Conservation (phyloP, 371 early-diverging fungal genomes). For the Mucor velutinosus region DNA sequence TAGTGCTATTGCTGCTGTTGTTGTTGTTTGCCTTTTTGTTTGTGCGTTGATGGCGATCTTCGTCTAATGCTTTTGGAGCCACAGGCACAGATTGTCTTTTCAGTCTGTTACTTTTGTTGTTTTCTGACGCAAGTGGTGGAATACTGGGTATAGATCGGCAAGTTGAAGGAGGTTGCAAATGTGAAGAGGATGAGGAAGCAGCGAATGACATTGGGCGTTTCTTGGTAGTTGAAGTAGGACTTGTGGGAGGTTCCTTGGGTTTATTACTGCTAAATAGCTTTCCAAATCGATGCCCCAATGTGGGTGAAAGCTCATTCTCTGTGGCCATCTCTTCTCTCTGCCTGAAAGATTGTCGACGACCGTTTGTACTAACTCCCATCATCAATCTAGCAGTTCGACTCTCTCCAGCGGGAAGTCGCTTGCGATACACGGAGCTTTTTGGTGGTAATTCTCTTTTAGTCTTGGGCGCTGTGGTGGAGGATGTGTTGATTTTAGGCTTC, state of each 20-base stretch:
- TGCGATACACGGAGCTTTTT: conserved; percentile 35
- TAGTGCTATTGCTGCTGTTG: not conserved
- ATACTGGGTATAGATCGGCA: conserved; percentile 12
- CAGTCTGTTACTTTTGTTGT: not conserved
- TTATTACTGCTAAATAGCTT: not conserved
- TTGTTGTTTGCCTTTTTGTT: not conserved
- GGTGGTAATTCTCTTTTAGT: conserved; percentile 21
- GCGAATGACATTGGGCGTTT: conserved; percentile 31
- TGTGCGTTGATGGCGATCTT: not conserved
- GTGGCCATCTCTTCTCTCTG: conserved; percentile 12
- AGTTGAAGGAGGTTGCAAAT: conserved; percentile 8
- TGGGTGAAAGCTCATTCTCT: conserved; percentile 5
- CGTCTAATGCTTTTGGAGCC: conserved; percentile 8
- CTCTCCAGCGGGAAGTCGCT: conserved; percentile 37
- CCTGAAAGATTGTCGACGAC: conserved; percentile 25
- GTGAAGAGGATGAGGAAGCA: conserved; percentile 11
- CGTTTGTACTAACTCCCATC: conserved; percentile 47
- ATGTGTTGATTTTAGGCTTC: conserved; percentile 12
- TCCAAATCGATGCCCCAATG: conserved; percentile 16
- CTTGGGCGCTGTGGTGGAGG: conserved; percentile 3
- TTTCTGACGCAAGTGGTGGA: not conserved
- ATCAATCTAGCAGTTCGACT: conserved; percentile 44
- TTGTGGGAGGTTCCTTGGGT: not conserved
- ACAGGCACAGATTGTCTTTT: conserved; percentile 32
- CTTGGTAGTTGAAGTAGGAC: conserved; percentile 2